Conservation (phyloP, 352 stramenopile species). For the Phytopythium aichiense region DNA sequence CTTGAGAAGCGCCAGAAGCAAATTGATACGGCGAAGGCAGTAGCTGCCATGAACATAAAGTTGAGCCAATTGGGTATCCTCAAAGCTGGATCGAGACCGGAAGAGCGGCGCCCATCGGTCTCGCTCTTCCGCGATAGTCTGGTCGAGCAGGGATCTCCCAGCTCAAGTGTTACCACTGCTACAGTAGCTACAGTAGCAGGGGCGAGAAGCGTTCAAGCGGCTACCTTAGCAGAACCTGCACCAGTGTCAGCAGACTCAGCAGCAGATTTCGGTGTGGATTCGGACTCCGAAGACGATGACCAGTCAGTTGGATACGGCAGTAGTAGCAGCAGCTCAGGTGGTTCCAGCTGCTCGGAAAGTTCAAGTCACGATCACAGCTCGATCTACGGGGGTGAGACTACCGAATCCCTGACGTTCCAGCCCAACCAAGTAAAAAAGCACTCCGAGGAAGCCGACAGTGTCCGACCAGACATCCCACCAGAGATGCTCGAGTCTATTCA, state of each 20-base stretch:
- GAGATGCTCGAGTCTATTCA: slow-evolving; percentile 54
- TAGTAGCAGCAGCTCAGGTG: background rate
- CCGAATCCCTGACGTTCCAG: background rate
- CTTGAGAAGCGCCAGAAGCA: slow-evolving; percentile 71
- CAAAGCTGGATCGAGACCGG: slow-evolving; percentile 11
- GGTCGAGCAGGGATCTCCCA: background rate
- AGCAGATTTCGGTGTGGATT: background rate
- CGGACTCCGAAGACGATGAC: background rate
- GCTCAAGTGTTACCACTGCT: background rate
- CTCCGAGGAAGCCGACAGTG: background rate
- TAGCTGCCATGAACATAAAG: slow-evolving; percentile 68
- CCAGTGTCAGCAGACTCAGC: background rate
- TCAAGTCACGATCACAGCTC: background rate
- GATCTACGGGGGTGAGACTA: background rate
- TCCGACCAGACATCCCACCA: slow-evolving; percentile 24
- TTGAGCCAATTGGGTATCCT: slow-evolving; percentile 62
- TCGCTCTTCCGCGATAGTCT: too few species aligned
- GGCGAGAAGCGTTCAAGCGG: background rate
- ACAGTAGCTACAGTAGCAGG: background rate
- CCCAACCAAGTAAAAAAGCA: background rate
- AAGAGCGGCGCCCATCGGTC: background rate
- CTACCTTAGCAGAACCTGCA: slow-evolving; percentile 2
- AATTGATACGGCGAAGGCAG: slow-evolving; percentile 66
- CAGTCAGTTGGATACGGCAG: slow-evolving; percentile 4
- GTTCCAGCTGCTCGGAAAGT: background rate